Conservation (phyloP, 192 early-diverging fungal species). For the Geranomyces michiganensis region DNA sequence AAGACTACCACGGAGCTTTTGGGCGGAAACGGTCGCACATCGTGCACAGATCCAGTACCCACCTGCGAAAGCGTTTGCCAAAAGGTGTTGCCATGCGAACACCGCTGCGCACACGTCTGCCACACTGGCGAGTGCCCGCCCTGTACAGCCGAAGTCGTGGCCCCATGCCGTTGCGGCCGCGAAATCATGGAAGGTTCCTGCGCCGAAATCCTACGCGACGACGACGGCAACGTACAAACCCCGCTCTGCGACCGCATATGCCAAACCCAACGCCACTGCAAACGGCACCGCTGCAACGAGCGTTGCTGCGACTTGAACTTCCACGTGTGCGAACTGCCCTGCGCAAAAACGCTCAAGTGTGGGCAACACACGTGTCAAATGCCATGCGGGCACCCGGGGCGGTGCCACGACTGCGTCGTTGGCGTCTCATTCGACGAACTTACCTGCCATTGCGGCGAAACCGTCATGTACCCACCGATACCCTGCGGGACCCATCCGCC, state of each 20-base stretch:
- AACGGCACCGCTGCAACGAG: conserved; percentile 46
- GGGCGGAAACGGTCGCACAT: conserved; percentile 23
- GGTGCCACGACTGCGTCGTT: conserved; percentile 57
- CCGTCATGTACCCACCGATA: conserved; percentile 80
- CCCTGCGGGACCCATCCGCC: conserved; percentile 81
- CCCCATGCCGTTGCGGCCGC: conserved; percentile 45
- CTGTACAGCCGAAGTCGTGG: conserved; percentile 31
- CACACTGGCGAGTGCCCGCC: conserved; percentile 46
- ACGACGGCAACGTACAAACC: conserved; percentile 28
- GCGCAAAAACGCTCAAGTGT: conserved; percentile 49
- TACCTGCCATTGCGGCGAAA: conserved; percentile 83
- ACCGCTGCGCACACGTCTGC: conserved; percentile 41
- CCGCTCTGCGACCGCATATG: conserved; percentile 46
- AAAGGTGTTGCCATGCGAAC: conserved; percentile 46
- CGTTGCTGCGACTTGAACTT: conserved; percentile 43
- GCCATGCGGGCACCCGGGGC: conserved; percentile 47
- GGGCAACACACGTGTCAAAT: conserved; percentile 44
- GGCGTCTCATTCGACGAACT: conserved; percentile 81
- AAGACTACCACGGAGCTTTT: conserved; percentile 24
- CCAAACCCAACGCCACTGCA: conserved; percentile 39
- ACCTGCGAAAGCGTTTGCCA: conserved; percentile 44
- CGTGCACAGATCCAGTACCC: conserved; percentile 43
- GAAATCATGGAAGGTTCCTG: conserved; percentile 27
- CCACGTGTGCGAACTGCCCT: conserved; percentile 46
- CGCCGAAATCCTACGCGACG: conserved; percentile 26